Base-by-base conservation (phyloP, 1,284 basidiomycete species). In the Trametes hirsuta region DNA sequence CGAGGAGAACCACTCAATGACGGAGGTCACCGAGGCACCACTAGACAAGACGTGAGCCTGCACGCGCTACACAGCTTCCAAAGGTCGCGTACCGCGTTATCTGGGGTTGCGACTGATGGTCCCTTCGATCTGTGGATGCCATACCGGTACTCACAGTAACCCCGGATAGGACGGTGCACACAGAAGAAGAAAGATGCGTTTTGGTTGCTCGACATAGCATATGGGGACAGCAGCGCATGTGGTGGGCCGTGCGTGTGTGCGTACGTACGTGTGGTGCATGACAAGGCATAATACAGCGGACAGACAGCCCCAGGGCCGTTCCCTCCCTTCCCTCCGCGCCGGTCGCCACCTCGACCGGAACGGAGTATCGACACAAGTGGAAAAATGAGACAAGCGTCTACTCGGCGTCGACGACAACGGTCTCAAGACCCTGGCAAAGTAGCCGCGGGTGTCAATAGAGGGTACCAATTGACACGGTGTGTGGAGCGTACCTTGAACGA, bases 401-500 rank as follows among this genome's bases (percentile, higher is more conserved):
- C 81, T 90, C 89, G 68, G 83, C 84, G 74, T 95, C 93, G 63
- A 92, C 88, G 61, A 89, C 84, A 49, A 83, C 80, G 62, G 92
- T 95, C 83, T 94, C 84, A 69, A 95, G 87, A 66, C 91, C 90
- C 93, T 94, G 66, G 15, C 41, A 14, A 24, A 11, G 1, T 25
- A 15, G 12, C 25, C 41, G 45, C 52, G 9, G 44, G 24, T 59
- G 53, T 36, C 58, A 47, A 22, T 47, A 35, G 3, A 9, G 18
- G 25, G 34, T 10, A 10, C 15, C 42, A 15, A 18, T 30, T 51
- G 2, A 22, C 15, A 21, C 52, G 24, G n/a, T 11, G 15, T 42
- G 56, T n/a, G 46, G 36, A 15, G 73, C 85, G 59, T 60, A 87
- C 93, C 90, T 96, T 95, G 90, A 95, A 95, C 55, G 90, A 83